A percentile compares a stretch with the other conserved stretches of the same genome.
Evolutionary conservation across 768 basidiomycete species (phyloP).

Genomic region (Phylloporus scabripes): DNA sequence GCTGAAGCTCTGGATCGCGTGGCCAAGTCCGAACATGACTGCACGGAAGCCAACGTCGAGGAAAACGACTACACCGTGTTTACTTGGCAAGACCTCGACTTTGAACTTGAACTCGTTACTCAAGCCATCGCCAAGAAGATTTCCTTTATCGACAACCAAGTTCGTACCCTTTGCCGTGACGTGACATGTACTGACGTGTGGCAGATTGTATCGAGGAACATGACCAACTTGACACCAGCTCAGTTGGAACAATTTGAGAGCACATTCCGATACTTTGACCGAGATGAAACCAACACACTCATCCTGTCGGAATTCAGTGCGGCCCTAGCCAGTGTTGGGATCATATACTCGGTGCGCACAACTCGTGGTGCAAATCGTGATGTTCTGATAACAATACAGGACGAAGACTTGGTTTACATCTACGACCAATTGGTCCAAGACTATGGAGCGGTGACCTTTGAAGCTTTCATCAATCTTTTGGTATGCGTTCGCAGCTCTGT

Average conservation of each 20-base stretch:
- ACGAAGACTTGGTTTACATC: slow-evolving; percentile 82
- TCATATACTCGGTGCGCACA: slow-evolving; percentile 73
- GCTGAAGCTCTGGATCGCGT: slow-evolving; percentile 54
- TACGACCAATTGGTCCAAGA: slow-evolving; percentile 73
- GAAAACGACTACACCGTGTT: slow-evolving; percentile 96
- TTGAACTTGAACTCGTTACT: slow-evolving; percentile 79
- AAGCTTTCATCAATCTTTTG: slow-evolving; percentile 91
- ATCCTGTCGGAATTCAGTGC: slow-evolving; percentile 84
- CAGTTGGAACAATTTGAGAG: slow-evolving; percentile 95
- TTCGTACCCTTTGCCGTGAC: slow-evolving; percentile 19
- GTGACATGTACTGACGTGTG: slow-evolving; percentile 9
- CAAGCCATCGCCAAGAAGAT: slow-evolving; percentile 84
- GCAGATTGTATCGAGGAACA: slow-evolving; percentile 89
- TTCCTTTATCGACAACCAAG: slow-evolving; percentile 97
- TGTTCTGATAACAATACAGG: slow-evolving; percentile 36
- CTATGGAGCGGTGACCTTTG: slow-evolving; percentile 86
- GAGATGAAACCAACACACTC: slow-evolving; percentile 86
- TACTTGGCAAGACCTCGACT: slow-evolving; percentile 82
- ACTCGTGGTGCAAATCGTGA: not conserved
- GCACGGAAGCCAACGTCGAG: slow-evolving; percentile 84
- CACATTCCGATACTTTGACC: slow-evolving; percentile 97
- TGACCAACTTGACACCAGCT: slow-evolving; percentile 92
- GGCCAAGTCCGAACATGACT: slow-evolving; percentile 63
- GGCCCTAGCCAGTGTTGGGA: slow-evolving; percentile 89
- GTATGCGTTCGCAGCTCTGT: slow-evolving; percentile 38